Evolutionary conservation across 2,329 filamentous ascomycete genomes (phyloP).

Genomic region (Plenodomus biglobosus): DNA sequence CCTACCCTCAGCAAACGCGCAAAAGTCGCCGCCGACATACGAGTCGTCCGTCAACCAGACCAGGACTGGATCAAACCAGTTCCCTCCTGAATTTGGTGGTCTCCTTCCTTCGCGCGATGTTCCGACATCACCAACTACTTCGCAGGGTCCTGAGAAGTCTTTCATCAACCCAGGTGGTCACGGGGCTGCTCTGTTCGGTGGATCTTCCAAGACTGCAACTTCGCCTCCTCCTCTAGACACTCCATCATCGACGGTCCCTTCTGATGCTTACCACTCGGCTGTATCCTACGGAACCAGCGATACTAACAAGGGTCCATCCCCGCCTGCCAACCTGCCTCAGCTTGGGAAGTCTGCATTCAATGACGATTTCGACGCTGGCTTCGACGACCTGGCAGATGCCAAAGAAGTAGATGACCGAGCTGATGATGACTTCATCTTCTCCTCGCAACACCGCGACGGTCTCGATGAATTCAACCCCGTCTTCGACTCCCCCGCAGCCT

Average conservation of each 20-base stretch:
- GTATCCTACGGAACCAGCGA: slow-evolving; percentile 41
- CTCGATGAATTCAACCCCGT: slow-evolving; percentile 79
- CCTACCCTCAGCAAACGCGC: slow-evolving; percentile 57
- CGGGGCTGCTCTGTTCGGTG: slow-evolving; percentile 46
- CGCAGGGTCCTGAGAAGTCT: slow-evolving; percentile 43
- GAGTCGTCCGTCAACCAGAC: slow-evolving; percentile 48
- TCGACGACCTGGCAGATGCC: slow-evolving; percentile 80
- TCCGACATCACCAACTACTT: slow-evolving; percentile 47
- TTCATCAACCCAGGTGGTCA: slow-evolving; percentile 44
- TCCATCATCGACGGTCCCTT: slow-evolving; percentile 45
- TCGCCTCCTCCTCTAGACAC: slow-evolving; percentile 45
- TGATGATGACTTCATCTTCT: slow-evolving; percentile 80
- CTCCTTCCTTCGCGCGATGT: slow-evolving; percentile 59
- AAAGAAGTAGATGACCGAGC: slow-evolving; percentile 67
- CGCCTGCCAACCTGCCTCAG: slow-evolving; percentile 36
- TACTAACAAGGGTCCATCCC: slow-evolving; percentile 37
- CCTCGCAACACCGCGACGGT: slow-evolving; percentile 60
- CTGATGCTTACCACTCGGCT: slow-evolving; percentile 48
- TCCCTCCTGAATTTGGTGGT: slow-evolving; percentile 58
- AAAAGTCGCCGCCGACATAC: slow-evolving; percentile 61
- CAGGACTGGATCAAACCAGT: slow-evolving; percentile 48
- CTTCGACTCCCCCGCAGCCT: slow-evolving; percentile 67
- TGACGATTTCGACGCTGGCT: slow-evolving; percentile 74
- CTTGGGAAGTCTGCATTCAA: slow-evolving; percentile 62
- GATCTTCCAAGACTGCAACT: slow-evolving; percentile 39